phyloP scores from a whole-genome alignment of 345 rosid genomes.

The Streptanthus diversifolius region DNA sequence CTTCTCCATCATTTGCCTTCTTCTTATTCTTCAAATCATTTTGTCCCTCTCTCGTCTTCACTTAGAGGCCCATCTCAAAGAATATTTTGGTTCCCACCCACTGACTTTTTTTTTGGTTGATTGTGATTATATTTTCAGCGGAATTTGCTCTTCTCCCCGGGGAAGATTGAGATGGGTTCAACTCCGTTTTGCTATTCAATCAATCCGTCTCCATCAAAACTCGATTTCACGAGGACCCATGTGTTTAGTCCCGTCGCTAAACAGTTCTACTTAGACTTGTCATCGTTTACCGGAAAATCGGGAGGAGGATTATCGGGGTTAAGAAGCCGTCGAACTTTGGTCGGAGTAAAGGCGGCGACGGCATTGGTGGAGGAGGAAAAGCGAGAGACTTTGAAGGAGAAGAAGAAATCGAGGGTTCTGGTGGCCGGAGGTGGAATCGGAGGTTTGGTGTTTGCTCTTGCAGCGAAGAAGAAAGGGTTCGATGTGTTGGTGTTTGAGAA shows the following conservation, averaged over 20 bases:
- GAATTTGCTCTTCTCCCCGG: background rate
- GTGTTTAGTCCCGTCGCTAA: conserved; percentile 37
- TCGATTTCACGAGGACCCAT: conserved; percentile 51
- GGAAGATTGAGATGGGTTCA: conserved; percentile 48
- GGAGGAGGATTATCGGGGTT: conserved; percentile 26
- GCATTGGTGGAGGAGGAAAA: conserved; percentile 9
- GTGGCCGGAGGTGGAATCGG: conserved; percentile 97
- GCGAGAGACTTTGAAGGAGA: background rate
- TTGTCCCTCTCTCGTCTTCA: background rate
- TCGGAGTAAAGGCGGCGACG: conserved; percentile 45
- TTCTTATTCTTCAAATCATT: conserved; percentile 20
- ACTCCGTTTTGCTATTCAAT: conserved; percentile 49
- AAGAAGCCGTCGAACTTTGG: conserved; percentile 23
- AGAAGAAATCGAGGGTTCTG: conserved; percentile 57
- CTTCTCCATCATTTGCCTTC: conserved; percentile 22
- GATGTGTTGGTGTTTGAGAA: conserved; percentile 86
- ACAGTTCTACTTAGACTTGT: conserved; percentile 39
- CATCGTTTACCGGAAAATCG: conserved; percentile 33
- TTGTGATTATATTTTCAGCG: background rate
- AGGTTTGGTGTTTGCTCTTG: conserved; percentile 80
- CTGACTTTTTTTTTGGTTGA: background rate
- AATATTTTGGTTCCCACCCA: background rate
- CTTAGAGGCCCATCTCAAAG: background rate
- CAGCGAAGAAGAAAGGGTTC: conserved; percentile 84
- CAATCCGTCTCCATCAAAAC: conserved; percentile 42